A percentile compares a stretch with the other conserved stretches of the same genome.
These are phyloP conservation scores for Recurvomyces mirabilis DNA, from an alignment of 495 filamentous ascomycete genomes.

Conservation along the genomic window DNA sequence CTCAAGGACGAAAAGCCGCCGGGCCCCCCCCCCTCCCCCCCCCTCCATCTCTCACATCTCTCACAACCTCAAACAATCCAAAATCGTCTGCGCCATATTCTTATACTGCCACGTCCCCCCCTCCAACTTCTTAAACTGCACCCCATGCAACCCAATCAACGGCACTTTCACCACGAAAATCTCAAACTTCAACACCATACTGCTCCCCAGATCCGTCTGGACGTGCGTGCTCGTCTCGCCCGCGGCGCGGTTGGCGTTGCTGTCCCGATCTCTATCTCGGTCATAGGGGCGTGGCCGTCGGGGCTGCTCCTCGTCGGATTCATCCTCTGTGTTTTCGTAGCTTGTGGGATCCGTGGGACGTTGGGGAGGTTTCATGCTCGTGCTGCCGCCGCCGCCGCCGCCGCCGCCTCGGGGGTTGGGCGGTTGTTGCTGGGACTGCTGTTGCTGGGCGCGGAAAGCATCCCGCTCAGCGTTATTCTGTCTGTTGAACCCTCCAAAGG, in stretches of 20 bases:
- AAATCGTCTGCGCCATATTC: constrained; percentile 89
- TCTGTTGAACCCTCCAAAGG: constrained; percentile 60
- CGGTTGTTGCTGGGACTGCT: constrained; percentile 38
- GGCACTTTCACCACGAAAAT: constrained; percentile 98
- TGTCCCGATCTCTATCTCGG: too few species aligned
- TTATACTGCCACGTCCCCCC: constrained; percentile 98
- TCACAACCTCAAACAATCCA: constrained; percentile 73
- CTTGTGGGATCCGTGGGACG: constrained; percentile 36
- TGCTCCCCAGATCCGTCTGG: constrained; percentile 71
- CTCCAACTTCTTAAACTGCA: constrained; percentile 95
- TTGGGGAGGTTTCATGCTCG: constrained; percentile 27
- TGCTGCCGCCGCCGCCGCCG: background rate
- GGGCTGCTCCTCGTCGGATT: constrained; percentile 69
- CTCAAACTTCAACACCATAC: constrained; percentile 77
- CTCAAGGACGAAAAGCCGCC: too few species aligned
- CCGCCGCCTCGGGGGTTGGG: background rate
- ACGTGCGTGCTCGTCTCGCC: constrained; percentile 80
- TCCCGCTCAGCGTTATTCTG: constrained; percentile 48
- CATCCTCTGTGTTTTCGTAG: constrained; percentile 65
- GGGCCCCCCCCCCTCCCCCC: too few species aligned
- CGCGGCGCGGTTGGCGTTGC: constrained; percentile 39
- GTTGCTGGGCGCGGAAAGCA: constrained; percentile 37
- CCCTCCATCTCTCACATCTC: too few species aligned
- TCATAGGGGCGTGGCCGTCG: too few species aligned
- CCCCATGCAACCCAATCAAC: constrained; percentile 80